Conservation (phyloP, 1,139 yeast species). For the Pichia sp. region DNA sequence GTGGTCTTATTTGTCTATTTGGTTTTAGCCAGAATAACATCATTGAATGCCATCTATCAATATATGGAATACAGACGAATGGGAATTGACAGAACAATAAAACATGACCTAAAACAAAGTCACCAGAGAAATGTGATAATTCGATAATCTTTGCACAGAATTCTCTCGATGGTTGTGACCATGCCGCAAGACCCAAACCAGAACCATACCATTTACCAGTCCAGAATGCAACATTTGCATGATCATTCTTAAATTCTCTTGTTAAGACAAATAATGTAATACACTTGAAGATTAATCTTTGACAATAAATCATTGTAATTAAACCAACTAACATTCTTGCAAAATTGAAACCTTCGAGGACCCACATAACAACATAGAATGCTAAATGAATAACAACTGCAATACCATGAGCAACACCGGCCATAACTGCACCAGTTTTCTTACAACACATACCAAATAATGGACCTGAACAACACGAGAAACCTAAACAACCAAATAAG, state of each 20-base stretch:
- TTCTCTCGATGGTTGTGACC: slow-evolving; percentile 96
- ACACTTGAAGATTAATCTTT: slow-evolving; percentile 82
- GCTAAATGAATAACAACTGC: slow-evolving; percentile 81
- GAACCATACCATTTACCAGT: slow-evolving; percentile 98
- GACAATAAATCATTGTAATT: slow-evolving; percentile 76
- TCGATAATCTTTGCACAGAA: slow-evolving; percentile 91
- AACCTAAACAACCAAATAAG: slow-evolving; percentile 60
- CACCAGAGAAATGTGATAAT: slow-evolving; percentile 95
- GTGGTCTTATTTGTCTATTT: slow-evolving; percentile 96
- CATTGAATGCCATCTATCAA: slow-evolving; percentile 97
- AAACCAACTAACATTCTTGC: slow-evolving; percentile 84
- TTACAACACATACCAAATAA: slow-evolving; percentile 91
- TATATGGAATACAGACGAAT: slow-evolving; percentile 70
- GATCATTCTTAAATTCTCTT: slow-evolving; percentile 96
- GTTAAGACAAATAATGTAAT: slow-evolving; percentile 76
- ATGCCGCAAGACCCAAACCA: slow-evolving; percentile 92
- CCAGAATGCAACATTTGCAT: slow-evolving; percentile 98
- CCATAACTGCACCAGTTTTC: slow-evolving; percentile 95
- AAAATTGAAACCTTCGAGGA: slow-evolving; percentile 85
- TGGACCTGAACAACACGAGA: slow-evolving; percentile 98
- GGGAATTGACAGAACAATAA: slow-evolving; percentile 88
- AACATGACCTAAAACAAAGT: slow-evolving; percentile 86
- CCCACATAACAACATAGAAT: slow-evolving; percentile 96
- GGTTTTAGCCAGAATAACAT: slow-evolving; percentile 99
- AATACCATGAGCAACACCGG: slow-evolving; percentile 93